Conservation (phyloP, 495 filamentous ascomycete species). For the Paragyromitra xinjiangensis region DNA sequence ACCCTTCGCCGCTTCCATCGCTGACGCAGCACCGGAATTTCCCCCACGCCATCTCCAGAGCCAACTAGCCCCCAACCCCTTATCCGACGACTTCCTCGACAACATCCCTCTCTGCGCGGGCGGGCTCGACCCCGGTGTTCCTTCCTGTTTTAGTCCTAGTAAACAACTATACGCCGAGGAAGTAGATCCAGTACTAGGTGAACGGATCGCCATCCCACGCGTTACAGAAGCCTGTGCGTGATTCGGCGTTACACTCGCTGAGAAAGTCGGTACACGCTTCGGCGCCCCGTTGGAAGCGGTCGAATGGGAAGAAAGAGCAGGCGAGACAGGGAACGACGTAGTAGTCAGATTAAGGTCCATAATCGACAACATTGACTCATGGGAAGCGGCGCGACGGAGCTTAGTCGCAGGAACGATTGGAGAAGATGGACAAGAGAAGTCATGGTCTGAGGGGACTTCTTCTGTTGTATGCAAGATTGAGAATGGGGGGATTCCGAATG, state of each 20-base stretch:
- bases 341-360: slow-evolving; percentile 43
- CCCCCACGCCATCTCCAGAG: slow-evolving; percentile 50
- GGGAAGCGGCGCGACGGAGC: slow-evolving; percentile 44
- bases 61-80: slow-evolving; percentile 34
- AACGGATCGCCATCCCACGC: slow-evolving; percentile 41
- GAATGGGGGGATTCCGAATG: slow-evolving; percentile 52
- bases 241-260: slow-evolving; percentile 34
- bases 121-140: slow-evolving; percentile 32
- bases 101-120: slow-evolving; percentile 17
- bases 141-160: slow-evolving; percentile 44
- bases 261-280: slow-evolving; percentile 34
- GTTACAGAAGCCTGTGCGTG: slow-evolving; percentile 47
- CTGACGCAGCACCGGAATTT: slow-evolving; percentile 14
- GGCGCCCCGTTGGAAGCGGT: slow-evolving; percentile 29
- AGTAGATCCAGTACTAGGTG: slow-evolving; percentile 18
- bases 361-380: slow-evolving; percentile 51
- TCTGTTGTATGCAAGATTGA: slow-evolving; percentile 53
- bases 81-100: slow-evolving; percentile 26
- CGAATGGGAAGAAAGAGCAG: slow-evolving; percentile 46
- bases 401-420: slow-evolving; percentile 34
- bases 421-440: slow-evolving; percentile 37
- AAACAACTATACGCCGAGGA: slow-evolving; percentile 51
- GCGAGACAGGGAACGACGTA: slow-evolving; percentile 46
- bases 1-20: slow-evolving; percentile 18
- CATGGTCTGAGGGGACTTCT: slow-evolving; percentile 47